Evolutionary conservation across 139 green algal species (phyloP), one percentile per base, ranked within the genome.

Genomic region (Mychonastes homosphaera): DNA sequence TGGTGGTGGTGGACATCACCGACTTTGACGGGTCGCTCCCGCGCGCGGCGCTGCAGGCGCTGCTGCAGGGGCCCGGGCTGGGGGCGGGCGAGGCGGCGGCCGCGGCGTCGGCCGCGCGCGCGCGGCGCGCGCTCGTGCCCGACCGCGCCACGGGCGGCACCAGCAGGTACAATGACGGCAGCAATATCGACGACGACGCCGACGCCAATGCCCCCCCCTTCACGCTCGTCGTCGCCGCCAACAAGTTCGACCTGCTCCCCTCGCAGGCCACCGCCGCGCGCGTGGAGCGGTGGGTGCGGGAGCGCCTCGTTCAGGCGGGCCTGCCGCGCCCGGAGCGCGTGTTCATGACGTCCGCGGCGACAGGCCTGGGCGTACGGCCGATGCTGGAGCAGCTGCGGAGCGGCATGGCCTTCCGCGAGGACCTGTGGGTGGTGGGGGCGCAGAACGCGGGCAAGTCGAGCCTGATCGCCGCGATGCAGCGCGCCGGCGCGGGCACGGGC

Each of bases 21-120:
- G 89, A 96, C 74, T 95, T 97, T 79, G 92, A 98, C 67, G 92
- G 89, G 19, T 95, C 84, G n/a, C 79, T 99, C 49, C 92, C 92
- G 0, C 53, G 74, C 3, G 41, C 36, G 18, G 76, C 74, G 3
- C 44, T 84, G 24, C 62, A 70, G 79, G 76, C 35, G 62, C 63
- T 74, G 34, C 32, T 44, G 13, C 12, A 44, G 36, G 10, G 36
- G 12, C 12, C 12, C 36, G 12, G 12, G 36, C 36, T 44, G 36
- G 12, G 36, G 13, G 12, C 10, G 36, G 36, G 12, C 12, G 13
- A 44, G 13, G 36, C 36, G 36, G 36, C 36, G 12, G 12, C 12
- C 12, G 36, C 13, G 12, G 36, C 36, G 13, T 10, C 36, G 13
- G 36, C 12, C 36, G 13, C 12, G 12, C 36, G 13, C 12, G 12